Percentiles rank a stretch among this genome's conserved stretches.
These are phyloP conservation scores for Trichomonas vaginalis DNA, from an alignment of 208 protist species.

Conservation along the genomic window DNA sequence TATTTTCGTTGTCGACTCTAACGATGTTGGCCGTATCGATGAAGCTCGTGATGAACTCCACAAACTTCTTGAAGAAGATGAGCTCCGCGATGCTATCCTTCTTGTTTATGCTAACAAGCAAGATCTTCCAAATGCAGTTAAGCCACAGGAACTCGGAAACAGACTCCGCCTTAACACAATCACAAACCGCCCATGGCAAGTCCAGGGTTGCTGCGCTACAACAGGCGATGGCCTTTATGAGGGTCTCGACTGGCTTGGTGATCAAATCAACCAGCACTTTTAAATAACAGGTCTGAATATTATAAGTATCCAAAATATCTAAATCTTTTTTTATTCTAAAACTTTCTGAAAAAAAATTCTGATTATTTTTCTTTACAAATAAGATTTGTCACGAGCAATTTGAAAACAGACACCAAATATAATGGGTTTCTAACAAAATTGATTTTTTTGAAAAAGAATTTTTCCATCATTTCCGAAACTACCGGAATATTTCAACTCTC, in stretches of 20 bases:
- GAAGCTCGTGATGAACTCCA: slow-evolving; percentile 47
- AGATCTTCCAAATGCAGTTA: slow-evolving; percentile 89
- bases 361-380: too few species aligned
- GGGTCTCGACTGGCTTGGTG: slow-evolving; percentile 74
- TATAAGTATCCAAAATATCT: background rate
- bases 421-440: too few species aligned
- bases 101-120: slow-evolving; percentile 97
- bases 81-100: slow-evolving; percentile 75
- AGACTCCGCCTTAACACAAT: slow-evolving; percentile 70
- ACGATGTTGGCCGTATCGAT: slow-evolving; percentile 68
- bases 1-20: slow-evolving; percentile 88
- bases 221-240: slow-evolving; percentile 81
- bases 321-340: background rate
- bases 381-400: too few species aligned
- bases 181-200: slow-evolving; percentile 70
- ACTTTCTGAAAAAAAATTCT: too few species aligned
- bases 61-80: slow-evolving; percentile 81
- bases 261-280: slow-evolving; percentile 13
- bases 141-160: slow-evolving; percentile 75
- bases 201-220: slow-evolving; percentile 75
- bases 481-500: too few species aligned
- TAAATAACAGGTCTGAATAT: background rate
- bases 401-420: too few species aligned
- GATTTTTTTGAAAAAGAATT: too few species aligned
- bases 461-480: too few species aligned